Evolutionary conservation across 352 stramenopile species (phyloP).

Genomic region (Globisporangium parvum): DNA sequence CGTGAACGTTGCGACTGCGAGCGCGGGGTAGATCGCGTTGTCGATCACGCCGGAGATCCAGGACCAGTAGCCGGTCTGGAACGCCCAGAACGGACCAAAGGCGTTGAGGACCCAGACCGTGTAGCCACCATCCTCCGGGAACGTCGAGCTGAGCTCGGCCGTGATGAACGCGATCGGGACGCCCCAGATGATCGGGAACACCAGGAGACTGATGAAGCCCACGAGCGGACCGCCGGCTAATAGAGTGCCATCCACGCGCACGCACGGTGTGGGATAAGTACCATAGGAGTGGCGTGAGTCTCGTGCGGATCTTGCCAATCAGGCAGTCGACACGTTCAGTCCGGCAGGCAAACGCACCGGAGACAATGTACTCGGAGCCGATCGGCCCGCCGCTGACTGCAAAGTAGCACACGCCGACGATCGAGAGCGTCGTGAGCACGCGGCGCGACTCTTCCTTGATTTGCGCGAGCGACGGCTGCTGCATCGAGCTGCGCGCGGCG

Average conservation of each 20-base stretch:
- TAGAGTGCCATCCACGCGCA: neutral
- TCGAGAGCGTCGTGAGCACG: constrained; percentile 50
- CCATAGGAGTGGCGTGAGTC: no score
- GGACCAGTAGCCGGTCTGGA: constrained; percentile 71
- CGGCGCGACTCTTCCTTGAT: constrained; percentile 39
- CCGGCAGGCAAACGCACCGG: constrained; percentile 15
- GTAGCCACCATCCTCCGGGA: constrained; percentile 80
- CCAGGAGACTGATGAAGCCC: constrained; percentile 79
- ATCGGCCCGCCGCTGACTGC: constrained; percentile 37
- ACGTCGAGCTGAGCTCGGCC: constrained; percentile 87
- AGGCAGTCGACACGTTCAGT: neutral
- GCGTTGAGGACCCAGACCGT: constrained; percentile 90
- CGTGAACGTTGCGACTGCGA: constrained; percentile 42
- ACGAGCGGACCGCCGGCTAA: constrained; percentile 47
- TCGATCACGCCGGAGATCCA: constrained; percentile 90
- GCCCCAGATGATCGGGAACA: constrained; percentile 89
- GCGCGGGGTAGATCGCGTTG: constrained; percentile 90
- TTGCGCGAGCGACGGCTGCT: constrained; percentile 22
- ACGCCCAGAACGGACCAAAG: constrained; percentile 86
- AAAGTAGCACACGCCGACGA: constrained; percentile 56
- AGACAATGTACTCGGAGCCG: constrained; percentile 38
- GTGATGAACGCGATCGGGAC: constrained; percentile 90
- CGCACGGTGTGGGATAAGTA: no score
- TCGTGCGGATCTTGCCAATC: neutral
- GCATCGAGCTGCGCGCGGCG: constrained; percentile 19